Conservation (phyloP, 192 early-diverging fungal genomes). For the Pecoramyces ruminantium region DNA sequence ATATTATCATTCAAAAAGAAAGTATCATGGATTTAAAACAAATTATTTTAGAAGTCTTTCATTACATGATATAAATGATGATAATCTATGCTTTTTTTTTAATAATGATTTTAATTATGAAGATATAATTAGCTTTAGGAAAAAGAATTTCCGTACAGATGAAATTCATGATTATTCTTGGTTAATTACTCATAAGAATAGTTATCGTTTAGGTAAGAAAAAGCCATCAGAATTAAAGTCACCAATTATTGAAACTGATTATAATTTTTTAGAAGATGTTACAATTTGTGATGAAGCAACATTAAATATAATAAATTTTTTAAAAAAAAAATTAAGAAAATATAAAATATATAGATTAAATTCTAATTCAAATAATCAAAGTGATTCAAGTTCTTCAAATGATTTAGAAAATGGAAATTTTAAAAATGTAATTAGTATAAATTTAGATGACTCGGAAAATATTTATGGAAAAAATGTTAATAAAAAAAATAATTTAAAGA, state of each 20-base stretch:
- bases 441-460: slow-evolving; percentile 15
- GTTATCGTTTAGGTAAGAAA: background rate
- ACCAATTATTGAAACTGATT: background rate
- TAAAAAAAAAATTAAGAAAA: slow-evolving; percentile 16
- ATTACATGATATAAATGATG: background rate
- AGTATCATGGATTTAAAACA: background rate
- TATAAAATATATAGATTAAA: slow-evolving; percentile 17
- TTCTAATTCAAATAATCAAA: slow-evolving; percentile 11
- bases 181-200: background rate
- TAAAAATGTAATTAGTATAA: slow-evolving; percentile 7
- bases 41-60: background rate
- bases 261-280: slow-evolving; percentile 4
- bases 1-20: background rate
- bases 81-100: background rate
- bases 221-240: background rate
- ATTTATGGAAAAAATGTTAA: too few relatives aligned
- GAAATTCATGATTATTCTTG: background rate
- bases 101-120: background rate
- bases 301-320: background rate
- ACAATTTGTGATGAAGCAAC: slow-evolving; percentile 14
- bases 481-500: too few relatives aligned
- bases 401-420: slow-evolving; percentile 15
- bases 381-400: slow-evolving; percentile 18
- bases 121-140: background rate
- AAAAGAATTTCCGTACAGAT: background rate